Evolutionary conservation across 345 rosid genomes (phyloP), one percentile per base, ranked within the genome.

Genomic region (Geranium brycei): DNA sequence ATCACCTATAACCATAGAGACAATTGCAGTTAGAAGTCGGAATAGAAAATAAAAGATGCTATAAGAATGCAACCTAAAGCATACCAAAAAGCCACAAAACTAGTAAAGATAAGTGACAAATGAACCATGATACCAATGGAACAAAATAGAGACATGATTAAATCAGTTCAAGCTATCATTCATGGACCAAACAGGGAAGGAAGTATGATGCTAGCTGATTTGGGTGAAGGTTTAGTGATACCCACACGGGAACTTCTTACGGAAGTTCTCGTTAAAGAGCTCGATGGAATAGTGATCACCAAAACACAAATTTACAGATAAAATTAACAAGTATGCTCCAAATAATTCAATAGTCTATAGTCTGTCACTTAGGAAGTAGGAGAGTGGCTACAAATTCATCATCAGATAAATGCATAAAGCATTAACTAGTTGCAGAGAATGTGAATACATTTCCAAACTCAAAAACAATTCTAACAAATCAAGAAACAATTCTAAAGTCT

Each of bases 1-100:
- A 88, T 88, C 68, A 88, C 97, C 95, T 91, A 32, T 23, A 31
- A 63, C 11, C 53, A 19, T 16, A 30, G 0, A 28, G 2, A 56
- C 60, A 64, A 55, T 23, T 56, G 6, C 31, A 51, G 17, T 31
- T 7, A 64, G 32, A 30, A 56, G 67, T 47, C 15, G 3, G 14
- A 2, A 47, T 47, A 47, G 13, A 47, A 47, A 8, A 47, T 47
- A 3, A 11, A 47, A 47, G 13, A 10, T 8, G 53, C 11, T 7
- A 6, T 3, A 7, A 47, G 13, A 8, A 47, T 13, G 15, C 15
- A 47, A 47, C 41, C 41, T 35, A 0, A 4, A 47, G 53, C 14
- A 11, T 35, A 7, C 7, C 41, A 11, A 47, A 10, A 47, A 47
- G 15, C 47, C 13, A 8, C 53, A 7, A 47, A 47, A 47, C 53